These are phyloP conservation scores for Boletus speciosus DNA, from an alignment of 768 basidiomycete genomes.

Conservation along the genomic window DNA sequence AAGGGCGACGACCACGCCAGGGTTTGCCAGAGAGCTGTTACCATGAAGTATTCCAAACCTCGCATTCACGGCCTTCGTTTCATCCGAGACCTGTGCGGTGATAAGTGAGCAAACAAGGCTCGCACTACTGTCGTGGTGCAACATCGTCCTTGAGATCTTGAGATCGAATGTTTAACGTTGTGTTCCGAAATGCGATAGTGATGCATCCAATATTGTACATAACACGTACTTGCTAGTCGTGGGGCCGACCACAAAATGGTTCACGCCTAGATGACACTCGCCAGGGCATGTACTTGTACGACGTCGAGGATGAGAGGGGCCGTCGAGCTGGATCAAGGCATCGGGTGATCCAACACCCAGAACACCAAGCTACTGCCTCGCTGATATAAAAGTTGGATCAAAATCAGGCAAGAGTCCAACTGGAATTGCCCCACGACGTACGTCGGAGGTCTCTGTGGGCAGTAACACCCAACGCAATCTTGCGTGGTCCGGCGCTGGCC, in stretches of 20 bases:
- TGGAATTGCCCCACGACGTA: slow-evolving; percentile 28
- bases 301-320: slow-evolving; percentile 55
- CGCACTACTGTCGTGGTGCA: slow-evolving; percentile 64
- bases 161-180: neutral
- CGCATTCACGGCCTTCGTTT: slow-evolving; percentile 68
- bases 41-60: slow-evolving; percentile 68
- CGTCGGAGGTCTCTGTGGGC: slow-evolving; percentile 52
- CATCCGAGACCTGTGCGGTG: slow-evolving; percentile 51
- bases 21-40: slow-evolving; percentile 63
- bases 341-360: slow-evolving; percentile 59
- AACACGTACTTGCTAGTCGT: slow-evolving; percentile 59
- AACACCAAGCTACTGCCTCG: slow-evolving; percentile 67
- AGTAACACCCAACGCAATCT: slow-evolving; percentile 46
- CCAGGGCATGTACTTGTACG: slow-evolving; percentile 59
- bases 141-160: slow-evolving; percentile 65
- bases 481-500: too few species aligned
- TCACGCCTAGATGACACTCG: slow-evolving; percentile 42
- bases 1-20: slow-evolving; percentile 55
- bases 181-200: neutral
- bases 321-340: slow-evolving; percentile 45
- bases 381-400: slow-evolving; percentile 28
- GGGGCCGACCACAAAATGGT: slow-evolving; percentile 71
- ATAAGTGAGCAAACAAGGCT: slow-evolving; percentile 4
- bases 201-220: neutral
- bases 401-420: neutral